Conservation (phyloP, 2,329 filamentous ascomycete genomes). For the Aureobasidium sp. region DNA sequence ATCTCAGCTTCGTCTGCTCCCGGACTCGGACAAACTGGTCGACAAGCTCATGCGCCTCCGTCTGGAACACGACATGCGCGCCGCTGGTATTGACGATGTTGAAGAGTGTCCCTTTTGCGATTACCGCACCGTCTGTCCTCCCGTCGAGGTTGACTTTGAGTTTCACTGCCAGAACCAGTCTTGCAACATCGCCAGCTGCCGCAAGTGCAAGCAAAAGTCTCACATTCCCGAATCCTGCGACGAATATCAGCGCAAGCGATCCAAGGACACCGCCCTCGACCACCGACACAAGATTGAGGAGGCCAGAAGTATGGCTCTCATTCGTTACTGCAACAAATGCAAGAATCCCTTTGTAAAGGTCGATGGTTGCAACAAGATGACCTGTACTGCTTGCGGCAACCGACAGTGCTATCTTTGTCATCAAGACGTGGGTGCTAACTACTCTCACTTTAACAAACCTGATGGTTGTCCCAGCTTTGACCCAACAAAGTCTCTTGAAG, state of each 20-base stretch:
- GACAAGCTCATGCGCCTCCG: conserved; percentile 63
- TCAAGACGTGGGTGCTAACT: conserved; percentile 49
- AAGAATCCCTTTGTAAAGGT: conserved; percentile 73
- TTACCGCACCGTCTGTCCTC: conserved; percentile 66
- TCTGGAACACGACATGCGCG: conserved; percentile 61
- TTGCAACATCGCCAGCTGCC: conserved; percentile 50
- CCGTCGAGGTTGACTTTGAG: conserved; percentile 61
- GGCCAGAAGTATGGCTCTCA: conserved; percentile 72
- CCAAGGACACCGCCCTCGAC: conserved; percentile 51
- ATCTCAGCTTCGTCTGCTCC: conserved; percentile 48
- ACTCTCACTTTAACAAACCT: conserved; percentile 62
- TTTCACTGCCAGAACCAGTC: conserved; percentile 63
- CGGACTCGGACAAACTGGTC: conserved; percentile 50
- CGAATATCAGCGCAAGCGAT: conserved; percentile 45
- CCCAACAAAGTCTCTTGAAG: conserved; percentile 35
- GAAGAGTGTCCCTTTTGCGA: conserved; percentile 76
- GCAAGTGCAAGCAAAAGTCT: conserved; percentile 57
- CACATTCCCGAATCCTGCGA: conserved; percentile 69
- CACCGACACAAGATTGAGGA: conserved; percentile 68
- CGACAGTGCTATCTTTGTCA: conserved; percentile 65
- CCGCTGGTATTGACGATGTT: conserved; percentile 64
- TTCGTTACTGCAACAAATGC: conserved; percentile 67
- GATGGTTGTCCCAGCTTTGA: conserved; percentile 65
- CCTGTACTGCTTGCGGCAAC: conserved; percentile 54
- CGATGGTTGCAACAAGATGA: conserved; percentile 77